phyloP scores from a whole-genome alignment of 1,284 basidiomycete genomes.

The Sporisorium iseilematis-ciliati region DNA sequence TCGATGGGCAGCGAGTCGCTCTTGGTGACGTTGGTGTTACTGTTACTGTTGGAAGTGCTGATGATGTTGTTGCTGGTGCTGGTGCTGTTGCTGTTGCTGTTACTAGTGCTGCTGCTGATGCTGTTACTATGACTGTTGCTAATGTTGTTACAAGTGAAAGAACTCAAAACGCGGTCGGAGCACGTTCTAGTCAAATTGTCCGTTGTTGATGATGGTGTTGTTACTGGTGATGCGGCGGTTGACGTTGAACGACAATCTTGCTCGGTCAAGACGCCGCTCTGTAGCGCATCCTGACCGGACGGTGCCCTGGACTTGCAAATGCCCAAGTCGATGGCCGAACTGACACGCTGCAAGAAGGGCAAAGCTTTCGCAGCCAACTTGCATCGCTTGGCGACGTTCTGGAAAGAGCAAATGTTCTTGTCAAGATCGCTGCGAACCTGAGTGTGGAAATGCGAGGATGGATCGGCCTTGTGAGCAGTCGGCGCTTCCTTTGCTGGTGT shows the following conservation, averaged over 20 bases:
- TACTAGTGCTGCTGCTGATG: conserved; percentile 17
- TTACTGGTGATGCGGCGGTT: background rate
- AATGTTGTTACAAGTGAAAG: conserved; percentile 20
- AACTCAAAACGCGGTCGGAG: background rate
- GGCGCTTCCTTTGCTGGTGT: background rate
- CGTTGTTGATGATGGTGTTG: background rate
- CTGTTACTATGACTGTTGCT: conserved; percentile 12
- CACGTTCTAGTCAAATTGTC: background rate
- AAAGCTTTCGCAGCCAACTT: conserved; percentile 37
- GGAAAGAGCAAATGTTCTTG: conserved; percentile 38
- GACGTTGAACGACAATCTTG: background rate
- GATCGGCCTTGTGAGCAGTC: background rate
- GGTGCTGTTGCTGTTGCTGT: too few species aligned
- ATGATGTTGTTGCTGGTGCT: too few species aligned
- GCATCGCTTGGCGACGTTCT: conserved; percentile 37
- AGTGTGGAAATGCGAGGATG: conserved; percentile 16
- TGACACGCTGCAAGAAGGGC: conserved; percentile 35
- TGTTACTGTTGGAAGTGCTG: background rate
- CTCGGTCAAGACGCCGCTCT: conserved; percentile 1
- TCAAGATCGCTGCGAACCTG: conserved; percentile 32
- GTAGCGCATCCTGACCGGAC: conserved; percentile 2
- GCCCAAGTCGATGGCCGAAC: conserved; percentile 27
- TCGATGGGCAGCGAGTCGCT: background rate
- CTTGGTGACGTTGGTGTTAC: background rate
- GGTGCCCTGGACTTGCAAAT: conserved; percentile 12